These are phyloP conservation scores for Dendrocalamus sinicus DNA, from an alignment of 176 grass and related monocot genomes.

Conservation along the genomic window DNA sequence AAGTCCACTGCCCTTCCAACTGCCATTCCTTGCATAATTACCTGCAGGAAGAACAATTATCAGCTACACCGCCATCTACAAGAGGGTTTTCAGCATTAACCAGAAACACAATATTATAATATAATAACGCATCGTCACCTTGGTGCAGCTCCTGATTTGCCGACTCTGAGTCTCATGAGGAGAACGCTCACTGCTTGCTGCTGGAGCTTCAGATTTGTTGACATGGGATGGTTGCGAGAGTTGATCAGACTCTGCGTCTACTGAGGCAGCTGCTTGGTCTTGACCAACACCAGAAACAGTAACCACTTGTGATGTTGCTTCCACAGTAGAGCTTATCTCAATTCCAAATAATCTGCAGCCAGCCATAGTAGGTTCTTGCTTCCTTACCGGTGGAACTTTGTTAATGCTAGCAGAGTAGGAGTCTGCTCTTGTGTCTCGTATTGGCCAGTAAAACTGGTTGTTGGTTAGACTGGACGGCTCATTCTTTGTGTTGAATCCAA, in stretches of 20 bases:
- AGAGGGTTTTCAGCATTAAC: background rate
- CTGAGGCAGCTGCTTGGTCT: constrained; percentile 46
- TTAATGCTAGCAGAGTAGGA: constrained; percentile 51
- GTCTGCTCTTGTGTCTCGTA: constrained; percentile 44
- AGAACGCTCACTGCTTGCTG: constrained; percentile 55
- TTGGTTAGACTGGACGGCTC: constrained; percentile 40
- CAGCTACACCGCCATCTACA: background rate
- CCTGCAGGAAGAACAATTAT: constrained; percentile 46
- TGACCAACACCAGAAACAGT: constrained; percentile 44
- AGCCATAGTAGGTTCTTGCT: constrained; percentile 54
- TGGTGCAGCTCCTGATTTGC: constrained; percentile 78
- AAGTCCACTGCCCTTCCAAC: constrained; percentile 81
- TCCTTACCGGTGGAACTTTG: constrained; percentile 53
- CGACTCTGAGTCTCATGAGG: constrained; percentile 53
- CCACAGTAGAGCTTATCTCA: constrained; percentile 50
- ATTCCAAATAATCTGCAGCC: constrained; percentile 88
- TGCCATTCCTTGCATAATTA: constrained; percentile 86
- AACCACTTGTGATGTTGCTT: constrained; percentile 25
- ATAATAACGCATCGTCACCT: constrained; percentile 46
- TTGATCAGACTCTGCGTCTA: constrained; percentile 53
- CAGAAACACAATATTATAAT: background rate
- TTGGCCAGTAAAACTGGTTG: constrained; percentile 56
- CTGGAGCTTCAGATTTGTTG: constrained; percentile 57
- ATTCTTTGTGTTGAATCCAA: constrained; percentile 53
- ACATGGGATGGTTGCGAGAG: constrained; percentile 59